Base-by-base conservation (phyloP, 2,329 filamentous ascomycete species). In the Aschersonia sp. region DNA sequence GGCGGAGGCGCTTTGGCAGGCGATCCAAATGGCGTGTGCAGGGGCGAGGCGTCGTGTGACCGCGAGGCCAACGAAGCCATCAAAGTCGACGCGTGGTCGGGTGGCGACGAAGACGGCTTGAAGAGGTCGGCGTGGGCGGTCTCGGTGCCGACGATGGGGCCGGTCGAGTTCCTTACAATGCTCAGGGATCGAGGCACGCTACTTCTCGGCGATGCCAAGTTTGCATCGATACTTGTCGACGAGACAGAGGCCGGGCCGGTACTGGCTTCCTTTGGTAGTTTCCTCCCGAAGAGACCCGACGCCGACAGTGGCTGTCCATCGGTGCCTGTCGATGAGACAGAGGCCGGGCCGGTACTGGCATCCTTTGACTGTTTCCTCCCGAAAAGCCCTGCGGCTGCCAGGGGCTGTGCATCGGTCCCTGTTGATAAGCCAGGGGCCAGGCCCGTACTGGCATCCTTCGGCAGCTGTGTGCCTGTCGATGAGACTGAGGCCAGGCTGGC, bases 51-150 rank as follows among this genome's bases (percentile, higher is more conserved):
- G n/a, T 75, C 69, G 37, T 76, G 71, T 1, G 82, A 78, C 14
- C 76, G 71, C 14, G 70, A 75, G n/a, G 83, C 79, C 40, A 86
- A 68, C 40, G 78, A 79, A 47, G 81, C 81, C 71, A 88, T 86
- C 30, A 75, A 71, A 53, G 70, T 76, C 29, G 73, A 71, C 30
- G 83, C 83, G 57, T 79, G 71, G 39, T 79, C 75, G 2, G 75
- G 73, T 5, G 72, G 71, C 33, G 74, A 75, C 1, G 69, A 70
- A 4, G 72, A 75, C 11, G 73, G 70, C 51, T 75, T 76, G 53
- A 76, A 75, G 10, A 79, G 70, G 51, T 87, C 82, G 22, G 79
- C 78, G 52, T 82, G 81, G 1, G 77, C 72, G 35, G 75, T 71
- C 55, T 87, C 81, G 1, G 81, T 79, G 32, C 76, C 79, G 6